Conservation (phyloP, 495 filamentous ascomycete species). For the Massariosphaeria phaeospora region DNA sequence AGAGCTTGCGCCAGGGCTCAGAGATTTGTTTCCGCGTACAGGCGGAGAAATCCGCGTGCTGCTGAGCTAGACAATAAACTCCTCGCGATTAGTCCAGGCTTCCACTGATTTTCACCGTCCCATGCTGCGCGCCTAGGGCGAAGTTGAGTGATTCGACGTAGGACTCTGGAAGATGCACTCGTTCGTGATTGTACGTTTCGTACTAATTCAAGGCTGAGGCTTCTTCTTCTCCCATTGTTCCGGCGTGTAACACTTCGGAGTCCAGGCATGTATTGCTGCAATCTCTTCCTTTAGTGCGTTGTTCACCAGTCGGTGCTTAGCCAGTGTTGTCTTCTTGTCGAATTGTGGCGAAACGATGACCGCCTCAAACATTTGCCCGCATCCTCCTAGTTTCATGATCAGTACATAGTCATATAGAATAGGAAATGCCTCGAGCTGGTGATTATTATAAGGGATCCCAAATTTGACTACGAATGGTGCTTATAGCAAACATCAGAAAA, state of each 20-base stretch:
- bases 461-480: background rate
- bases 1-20: slow-evolving; percentile 47
- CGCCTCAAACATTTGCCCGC: slow-evolving; percentile 90
- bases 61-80: slow-evolving; percentile 43
- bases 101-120: too few relatives aligned
- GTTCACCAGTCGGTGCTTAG: slow-evolving; percentile 86
- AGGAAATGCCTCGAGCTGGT: background rate
- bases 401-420: background rate
- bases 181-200: too few relatives aligned
- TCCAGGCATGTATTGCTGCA: slow-evolving; percentile 96
- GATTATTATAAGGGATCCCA: background rate
- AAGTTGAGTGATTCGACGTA: too few relatives aligned
- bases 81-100: too few relatives aligned
- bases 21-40: slow-evolving; percentile 73
- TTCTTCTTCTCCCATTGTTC: slow-evolving; percentile 82
- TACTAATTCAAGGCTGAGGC: slow-evolving; percentile 21
- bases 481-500: background rate
- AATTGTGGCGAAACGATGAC: slow-evolving; percentile 87
- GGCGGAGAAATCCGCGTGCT: slow-evolving; percentile 80
- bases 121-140: too few relatives aligned
- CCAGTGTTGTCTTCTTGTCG: slow-evolving; percentile 77
- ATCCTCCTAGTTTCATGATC: slow-evolving; percentile 62
- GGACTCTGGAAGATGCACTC: too few relatives aligned
- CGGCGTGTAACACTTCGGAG: slow-evolving; percentile 90
- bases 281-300: slow-evolving; percentile 85